Base-by-base conservation (phyloP, 306 rosid species). In the Lupinus albus region DNA sequence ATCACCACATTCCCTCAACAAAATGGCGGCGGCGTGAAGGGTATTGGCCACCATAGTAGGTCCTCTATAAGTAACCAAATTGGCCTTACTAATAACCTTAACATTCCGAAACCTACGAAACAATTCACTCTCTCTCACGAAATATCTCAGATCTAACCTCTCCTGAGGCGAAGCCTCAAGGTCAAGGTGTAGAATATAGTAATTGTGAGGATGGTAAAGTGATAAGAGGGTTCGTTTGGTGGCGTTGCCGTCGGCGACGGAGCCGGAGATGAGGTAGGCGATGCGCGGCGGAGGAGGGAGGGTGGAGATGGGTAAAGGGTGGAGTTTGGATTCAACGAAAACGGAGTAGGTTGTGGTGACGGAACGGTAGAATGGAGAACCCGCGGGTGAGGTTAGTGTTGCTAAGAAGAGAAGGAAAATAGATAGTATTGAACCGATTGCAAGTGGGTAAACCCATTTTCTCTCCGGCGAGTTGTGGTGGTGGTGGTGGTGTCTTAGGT, bases 41-140 rank as follows among this genome's bases (percentile, higher is more conserved):
- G 99, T 94, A 42, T 88, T 94, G 8, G 99, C 94, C 47, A 94
- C 99, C 99, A 94, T 94, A 15, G 99, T 94, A 17, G 99, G 99
- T 0, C 99, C 99, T 1, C 97, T 60, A 32, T 94, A 94, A 3
- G 99, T 94, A 5, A 94, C 84, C 8, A 94, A 86, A 72, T 94
- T 94, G 1, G 99, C 99, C 85, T 90, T 94, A 12, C 72, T 14
- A 49, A 94, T 94, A 78, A 90, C 84, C 72, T 42, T 81, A 25
- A 94, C 99, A 48, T 94, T 94, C 12, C 74, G 79, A 30, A 88
- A 90, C 30, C 55, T 76, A 7, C 2, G 13, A 68, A 86, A 90
- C 12, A 84, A 48, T 1, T 79, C 76, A 65, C 88, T 85, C 46
- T 54, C 38, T 50, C 28, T 64, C 4, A 94, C 89, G 28, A 85